phyloP scores from a whole-genome alignment of 1,284 basidiomycete species.

The Flammula alnicola region DNA sequence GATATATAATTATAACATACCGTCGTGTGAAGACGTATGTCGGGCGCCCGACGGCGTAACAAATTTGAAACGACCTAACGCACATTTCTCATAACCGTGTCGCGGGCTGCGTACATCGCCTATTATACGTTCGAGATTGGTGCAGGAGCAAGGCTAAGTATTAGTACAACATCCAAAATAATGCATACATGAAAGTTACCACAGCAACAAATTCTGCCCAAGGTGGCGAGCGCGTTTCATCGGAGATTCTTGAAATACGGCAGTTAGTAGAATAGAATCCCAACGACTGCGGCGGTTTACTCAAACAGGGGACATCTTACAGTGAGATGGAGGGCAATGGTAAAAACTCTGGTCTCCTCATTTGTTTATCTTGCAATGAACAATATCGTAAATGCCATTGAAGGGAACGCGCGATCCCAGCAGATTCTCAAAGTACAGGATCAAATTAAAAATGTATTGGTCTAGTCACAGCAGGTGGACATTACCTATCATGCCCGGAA shows the following conservation, averaged over 20 bases:
- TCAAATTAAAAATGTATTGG: constrained; percentile 11
- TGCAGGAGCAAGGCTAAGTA: background rate
- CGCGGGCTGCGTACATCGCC: background rate
- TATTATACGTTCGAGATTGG: background rate
- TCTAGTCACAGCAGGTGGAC: constrained; percentile 9
- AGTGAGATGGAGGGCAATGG: background rate
- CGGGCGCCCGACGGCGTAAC: constrained; percentile 3
- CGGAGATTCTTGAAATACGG: constrained; percentile 2
- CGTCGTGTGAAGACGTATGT: constrained; percentile 11
- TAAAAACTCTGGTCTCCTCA: background rate
- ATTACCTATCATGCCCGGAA: constrained; percentile 8
- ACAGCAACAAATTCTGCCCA: constrained; percentile 2
- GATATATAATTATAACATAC: background rate
- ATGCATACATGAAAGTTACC: constrained; percentile 1
- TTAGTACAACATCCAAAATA: too few species aligned
- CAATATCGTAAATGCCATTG: background rate
- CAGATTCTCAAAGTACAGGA: background rate
- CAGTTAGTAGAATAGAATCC: too few species aligned
- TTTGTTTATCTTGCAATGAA: background rate
- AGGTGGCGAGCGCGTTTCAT: background rate
- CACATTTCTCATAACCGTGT: background rate
- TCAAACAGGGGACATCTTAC: background rate
- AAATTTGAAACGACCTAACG: constrained; percentile 1
- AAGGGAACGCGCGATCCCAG: background rate
- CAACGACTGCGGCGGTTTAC: background rate